These are phyloP conservation scores for Echinosophora koreensis DNA, from an alignment of 306 rosid species.

Conservation along the genomic window DNA sequence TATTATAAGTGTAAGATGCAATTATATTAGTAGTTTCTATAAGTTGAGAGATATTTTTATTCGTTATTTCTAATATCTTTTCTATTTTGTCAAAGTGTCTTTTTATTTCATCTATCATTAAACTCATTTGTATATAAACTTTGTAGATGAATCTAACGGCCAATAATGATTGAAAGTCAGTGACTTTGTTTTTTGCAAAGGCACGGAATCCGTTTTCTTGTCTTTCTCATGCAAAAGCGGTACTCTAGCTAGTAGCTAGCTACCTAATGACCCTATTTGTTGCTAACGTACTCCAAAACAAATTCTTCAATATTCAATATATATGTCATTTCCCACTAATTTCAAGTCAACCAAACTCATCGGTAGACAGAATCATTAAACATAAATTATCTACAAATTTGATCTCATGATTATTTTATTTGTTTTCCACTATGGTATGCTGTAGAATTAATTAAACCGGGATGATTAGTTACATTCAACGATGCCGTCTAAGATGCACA, in stretches of 20 bases:
- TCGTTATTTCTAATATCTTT: too few species aligned
- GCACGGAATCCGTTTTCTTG: too few species aligned
- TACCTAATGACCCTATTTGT: slow-evolving; percentile 49
- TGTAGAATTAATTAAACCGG: background rate
- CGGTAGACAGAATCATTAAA: slow-evolving; percentile 36
- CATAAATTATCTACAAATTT: slow-evolving; percentile 4
- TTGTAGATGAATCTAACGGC: too few species aligned
- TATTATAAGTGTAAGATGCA: too few species aligned
- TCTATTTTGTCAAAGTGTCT: too few species aligned
- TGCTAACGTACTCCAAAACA: slow-evolving; percentile 50
- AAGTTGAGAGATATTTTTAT: too few species aligned
- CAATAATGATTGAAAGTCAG: too few species aligned
- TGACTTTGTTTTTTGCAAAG: too few species aligned
- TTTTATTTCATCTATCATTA: too few species aligned
- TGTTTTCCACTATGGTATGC: slow-evolving; percentile 40
- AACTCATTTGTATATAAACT: too few species aligned
- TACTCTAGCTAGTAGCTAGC: slow-evolving; percentile 39
- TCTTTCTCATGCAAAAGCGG: slow-evolving; percentile 55
- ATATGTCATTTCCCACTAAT: slow-evolving; percentile 50
- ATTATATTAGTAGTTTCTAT: too few species aligned
- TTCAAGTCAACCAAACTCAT: slow-evolving; percentile 39
- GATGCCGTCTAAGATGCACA: too few species aligned
- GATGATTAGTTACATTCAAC: background rate
- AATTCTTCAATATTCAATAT: slow-evolving; percentile 38
- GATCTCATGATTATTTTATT: slow-evolving; percentile 23